Conservation (phyloP, 345 rosid species). For the Geranium brycei region DNA sequence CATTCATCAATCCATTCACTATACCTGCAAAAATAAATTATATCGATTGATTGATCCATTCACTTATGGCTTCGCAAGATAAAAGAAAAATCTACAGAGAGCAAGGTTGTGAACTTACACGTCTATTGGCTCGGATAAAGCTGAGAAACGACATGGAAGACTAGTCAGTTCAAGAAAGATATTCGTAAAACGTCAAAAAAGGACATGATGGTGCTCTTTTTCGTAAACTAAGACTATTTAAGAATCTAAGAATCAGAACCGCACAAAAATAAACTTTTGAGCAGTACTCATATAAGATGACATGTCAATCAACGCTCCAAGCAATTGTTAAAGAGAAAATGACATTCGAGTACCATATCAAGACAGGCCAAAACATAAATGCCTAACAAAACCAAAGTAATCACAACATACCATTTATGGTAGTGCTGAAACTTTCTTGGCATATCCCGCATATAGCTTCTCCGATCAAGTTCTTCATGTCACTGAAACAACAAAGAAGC, state of each 20-base stretch:
- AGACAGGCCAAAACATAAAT: not conserved
- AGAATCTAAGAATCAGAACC: too few relatives aligned
- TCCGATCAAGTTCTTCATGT: constrained; percentile 79
- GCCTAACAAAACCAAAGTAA: not conserved
- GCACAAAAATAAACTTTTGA: too few relatives aligned
- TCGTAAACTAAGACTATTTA: too few relatives aligned
- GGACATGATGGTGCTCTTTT: too few relatives aligned
- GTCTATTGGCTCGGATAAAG: constrained; percentile 80
- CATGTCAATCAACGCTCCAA: too few relatives aligned
- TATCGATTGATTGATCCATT: not conserved
- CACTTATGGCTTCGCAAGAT: not conserved
- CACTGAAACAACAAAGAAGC: constrained; percentile 31
- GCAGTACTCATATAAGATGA: too few relatives aligned
- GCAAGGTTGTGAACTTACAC: constrained; percentile 42
- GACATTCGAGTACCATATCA: not conserved
- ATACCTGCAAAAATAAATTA: constrained; percentile 34
- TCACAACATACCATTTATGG: constrained; percentile 51
- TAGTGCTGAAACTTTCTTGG: constrained; percentile 73
- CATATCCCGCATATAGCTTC: constrained; percentile 73
- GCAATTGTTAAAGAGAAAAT: not conserved
- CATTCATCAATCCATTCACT: constrained; percentile 99
- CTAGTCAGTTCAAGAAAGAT: not conserved
- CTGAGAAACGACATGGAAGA: constrained; percentile 32
- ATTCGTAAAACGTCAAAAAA: too few relatives aligned
- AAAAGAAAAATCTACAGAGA: not conserved